Evolutionary conservation across 129 eudicot species (phyloP).

Genomic region (Tagetes patula): DNA sequence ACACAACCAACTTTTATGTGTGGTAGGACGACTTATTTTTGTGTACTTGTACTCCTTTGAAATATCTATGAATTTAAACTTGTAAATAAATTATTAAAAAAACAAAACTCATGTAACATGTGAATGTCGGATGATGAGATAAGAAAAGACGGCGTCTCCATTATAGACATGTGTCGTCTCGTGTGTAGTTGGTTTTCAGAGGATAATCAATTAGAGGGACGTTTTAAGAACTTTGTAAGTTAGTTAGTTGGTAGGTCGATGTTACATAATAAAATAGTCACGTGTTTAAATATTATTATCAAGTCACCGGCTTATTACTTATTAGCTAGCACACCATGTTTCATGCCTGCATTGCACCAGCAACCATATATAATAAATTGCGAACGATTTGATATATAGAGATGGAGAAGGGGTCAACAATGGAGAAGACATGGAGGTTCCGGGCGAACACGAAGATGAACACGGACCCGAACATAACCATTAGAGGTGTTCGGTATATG

Average conservation of each 20-base stretch:
- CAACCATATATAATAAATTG: not conserved
- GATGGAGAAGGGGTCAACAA: conserved; percentile 31
- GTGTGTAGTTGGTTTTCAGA: too few species aligned
- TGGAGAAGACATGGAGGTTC: conserved; percentile 43
- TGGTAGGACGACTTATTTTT: too few species aligned
- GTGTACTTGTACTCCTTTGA: too few species aligned
- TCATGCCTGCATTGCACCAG: conserved; percentile 4
- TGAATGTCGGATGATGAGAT: too few species aligned
- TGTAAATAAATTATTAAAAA: too few species aligned
- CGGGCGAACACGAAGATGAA: conserved; percentile 29
- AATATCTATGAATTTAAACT: too few species aligned
- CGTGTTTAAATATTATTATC: not conserved
- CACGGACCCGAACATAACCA: conserved; percentile 31
- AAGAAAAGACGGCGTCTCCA: too few species aligned
- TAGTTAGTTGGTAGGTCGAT: not conserved
- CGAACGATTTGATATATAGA: not conserved
- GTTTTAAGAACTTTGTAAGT: too few species aligned
- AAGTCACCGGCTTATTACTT: not conserved
- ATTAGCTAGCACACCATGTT: not conserved
- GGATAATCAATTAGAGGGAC: too few species aligned
- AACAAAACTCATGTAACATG: too few species aligned
- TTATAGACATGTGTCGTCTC: too few species aligned
- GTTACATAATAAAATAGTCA: not conserved
- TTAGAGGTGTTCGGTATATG: conserved; percentile 43
- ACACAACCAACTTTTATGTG: too few species aligned